Percentiles rank a stretch among this genome's conserved stretches.
Evolutionary conservation across 768 basidiomycete genomes (phyloP).

Genomic region (Boletellus ananiceps): DNA sequence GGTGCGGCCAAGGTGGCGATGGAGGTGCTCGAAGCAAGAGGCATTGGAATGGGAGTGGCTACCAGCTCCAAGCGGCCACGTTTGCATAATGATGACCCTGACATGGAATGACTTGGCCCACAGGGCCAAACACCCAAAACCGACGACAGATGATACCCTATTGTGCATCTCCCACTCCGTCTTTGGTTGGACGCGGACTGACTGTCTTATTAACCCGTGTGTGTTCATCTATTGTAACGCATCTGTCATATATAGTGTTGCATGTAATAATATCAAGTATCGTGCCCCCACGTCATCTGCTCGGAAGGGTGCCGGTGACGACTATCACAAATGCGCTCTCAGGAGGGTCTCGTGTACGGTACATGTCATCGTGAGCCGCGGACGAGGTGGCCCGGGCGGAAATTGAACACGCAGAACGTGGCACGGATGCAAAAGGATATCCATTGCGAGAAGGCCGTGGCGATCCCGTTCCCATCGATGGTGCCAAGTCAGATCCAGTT

Average conservation of each 20-base stretch:
- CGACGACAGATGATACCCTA: conserved; percentile 26
- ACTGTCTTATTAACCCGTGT: conserved; percentile 24
- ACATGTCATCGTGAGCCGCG: conserved; percentile 19
- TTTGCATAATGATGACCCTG: conserved; percentile 49
- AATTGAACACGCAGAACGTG: conserved; percentile 18
- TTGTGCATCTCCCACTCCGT: conserved; percentile 22
- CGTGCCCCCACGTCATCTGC: too few relatives aligned
- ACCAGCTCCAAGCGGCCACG: conserved; percentile 40
- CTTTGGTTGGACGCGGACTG: conserved; percentile 22
- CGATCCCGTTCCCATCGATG: conserved; percentile 25
- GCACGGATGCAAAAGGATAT: conserved; percentile 8
- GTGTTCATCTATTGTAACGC: conserved; percentile 28
- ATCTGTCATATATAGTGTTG: conserved; percentile 33
- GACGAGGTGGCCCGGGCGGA: conserved; percentile 24
- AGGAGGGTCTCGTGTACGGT: not conserved
- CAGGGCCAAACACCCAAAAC: conserved; percentile 12
- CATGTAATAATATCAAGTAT: conserved; percentile 28
- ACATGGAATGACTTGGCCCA: conserved; percentile 28
- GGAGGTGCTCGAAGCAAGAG: conserved; percentile 78
- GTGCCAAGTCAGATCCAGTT: conserved; percentile 35
- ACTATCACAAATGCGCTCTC: not conserved
- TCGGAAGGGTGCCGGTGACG: conserved; percentile 12
- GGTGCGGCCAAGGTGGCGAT: conserved; percentile 69
- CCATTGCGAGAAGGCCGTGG: conserved; percentile 23
- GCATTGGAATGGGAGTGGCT: conserved; percentile 52